Conservation (phyloP, 345 rosid genomes). For the Theobroma cacao region DNA sequence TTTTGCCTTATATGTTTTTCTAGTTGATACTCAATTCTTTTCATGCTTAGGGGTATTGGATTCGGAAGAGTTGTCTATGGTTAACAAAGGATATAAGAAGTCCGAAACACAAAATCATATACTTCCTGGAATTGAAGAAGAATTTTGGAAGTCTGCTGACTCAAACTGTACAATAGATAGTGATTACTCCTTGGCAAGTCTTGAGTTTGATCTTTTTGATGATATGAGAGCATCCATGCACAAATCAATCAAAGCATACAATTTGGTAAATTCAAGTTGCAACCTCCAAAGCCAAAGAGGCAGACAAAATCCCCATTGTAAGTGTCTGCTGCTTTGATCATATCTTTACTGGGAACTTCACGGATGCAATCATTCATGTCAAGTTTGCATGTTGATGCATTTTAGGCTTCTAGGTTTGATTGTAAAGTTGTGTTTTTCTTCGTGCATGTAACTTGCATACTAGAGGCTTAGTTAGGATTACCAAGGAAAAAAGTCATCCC, state of each 20-base stretch:
- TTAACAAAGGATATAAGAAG: conserved; percentile 40
- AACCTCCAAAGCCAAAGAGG: conserved; percentile 18
- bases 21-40: not conserved
- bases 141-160: conserved; percentile 25
- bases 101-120: conserved; percentile 7
- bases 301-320: conserved; percentile 21
- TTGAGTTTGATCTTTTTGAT: conserved; percentile 45
- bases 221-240: conserved; percentile 29
- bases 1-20: not conserved
- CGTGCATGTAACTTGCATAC: not conserved
- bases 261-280: conserved; percentile 8
- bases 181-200: conserved; percentile 37
- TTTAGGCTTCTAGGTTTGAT: not conserved
- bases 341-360: not conserved
- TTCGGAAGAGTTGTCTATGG: conserved; percentile 40
- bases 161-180: conserved; percentile 18
- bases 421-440: not conserved
- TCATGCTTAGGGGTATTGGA: conserved; percentile 42
- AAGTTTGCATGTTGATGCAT: not conserved
- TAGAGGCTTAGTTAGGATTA: not conserved
- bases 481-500: not conserved
- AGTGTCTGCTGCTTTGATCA: conserved; percentile 12
- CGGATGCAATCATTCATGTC: not conserved
- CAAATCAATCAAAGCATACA: conserved; percentile 4
- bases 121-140: conserved; percentile 27